Evolutionary conservation across 345 rosid genomes (phyloP), one percentile per base, ranked within the genome.

Genomic region (Eutrema heterophyllum): DNA sequence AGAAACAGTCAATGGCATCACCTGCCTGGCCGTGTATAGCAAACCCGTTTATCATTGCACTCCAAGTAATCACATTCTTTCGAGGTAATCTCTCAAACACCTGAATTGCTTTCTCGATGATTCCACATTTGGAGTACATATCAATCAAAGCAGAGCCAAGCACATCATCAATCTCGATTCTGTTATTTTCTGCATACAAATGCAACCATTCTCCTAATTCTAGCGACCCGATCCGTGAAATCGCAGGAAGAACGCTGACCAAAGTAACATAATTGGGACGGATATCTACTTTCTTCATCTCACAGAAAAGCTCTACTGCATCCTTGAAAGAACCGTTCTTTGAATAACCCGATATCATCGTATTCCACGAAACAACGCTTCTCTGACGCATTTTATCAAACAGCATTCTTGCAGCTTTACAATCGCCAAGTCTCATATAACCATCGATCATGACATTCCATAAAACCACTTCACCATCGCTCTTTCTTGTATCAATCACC

Each of bases 401-500:
- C 83, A 86, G 54, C 3, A 69, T 30, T 64, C 83, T 21, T 4
- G 86, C 85, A 70, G 83, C 76, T 27, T 4, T 49, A 13, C 87
- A 54, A 70, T 86, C 85, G n/a, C 91, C 88, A 41, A 78, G 64
- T 70, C 89, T 84, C 18, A 78, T 80, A 16, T 74, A 81, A 53
- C 92, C 91, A 73, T 87, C 91, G 16, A 88, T 70, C 87, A 88
- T 84, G 50, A 91, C 89, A 74, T 88, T 91, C 89, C 90, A 88
- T 44, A 87, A 39, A 73, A 91, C 89, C 43, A 88, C 82, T 64
- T 81, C 70, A 54, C 87, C 90, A 38, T 87, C 88, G 74, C 73
- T 64, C 78, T 73, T 79, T 72, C 88, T 88, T 70, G 38, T 59
- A 80, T 76, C 80, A 16, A 49, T 12, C 15, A 50, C 52, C 64